Evolutionary conservation across 306 rosid species (phyloP).

Genomic region (Vicia villosa): DNA sequence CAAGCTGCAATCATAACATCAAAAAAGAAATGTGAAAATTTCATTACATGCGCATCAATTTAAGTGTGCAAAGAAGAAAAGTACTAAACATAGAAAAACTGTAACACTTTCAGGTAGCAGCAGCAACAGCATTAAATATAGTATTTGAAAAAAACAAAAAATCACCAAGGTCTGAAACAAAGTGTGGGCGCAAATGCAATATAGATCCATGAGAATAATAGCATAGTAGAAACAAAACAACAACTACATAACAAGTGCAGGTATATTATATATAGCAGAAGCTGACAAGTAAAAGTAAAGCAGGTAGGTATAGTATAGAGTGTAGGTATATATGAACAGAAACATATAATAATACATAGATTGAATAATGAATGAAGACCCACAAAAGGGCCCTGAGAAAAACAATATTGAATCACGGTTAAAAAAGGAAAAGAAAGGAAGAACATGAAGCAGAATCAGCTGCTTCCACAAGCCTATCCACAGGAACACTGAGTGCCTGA

Average conservation of each 20-base stretch:
- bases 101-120: background rate
- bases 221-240: background rate
- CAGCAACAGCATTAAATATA: background rate
- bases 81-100: background rate
- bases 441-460: constrained; percentile 78
- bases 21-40: no score
- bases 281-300: constrained; percentile 11
- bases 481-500: constrained; percentile 95
- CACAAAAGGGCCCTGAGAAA: background rate
- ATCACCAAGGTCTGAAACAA: background rate
- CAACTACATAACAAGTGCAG: background rate
- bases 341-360: no score
- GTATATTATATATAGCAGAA: background rate
- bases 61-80: no score
- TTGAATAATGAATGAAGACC: constrained; percentile 1
- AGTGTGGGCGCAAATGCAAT: background rate
- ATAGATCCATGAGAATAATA: background rate
- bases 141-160: background rate
- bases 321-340: background rate
- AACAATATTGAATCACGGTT: constrained; percentile 25
- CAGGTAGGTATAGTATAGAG: background rate
- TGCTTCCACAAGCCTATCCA: constrained; percentile 79
- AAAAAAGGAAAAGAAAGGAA: constrained; percentile 37
- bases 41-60: no score
- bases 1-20: no score